Evolutionary conservation across 371 early-diverging fungal genomes (phyloP), one percentile per base, ranked within the genome.

Genomic region (Rhizomucor pusillus): DNA sequence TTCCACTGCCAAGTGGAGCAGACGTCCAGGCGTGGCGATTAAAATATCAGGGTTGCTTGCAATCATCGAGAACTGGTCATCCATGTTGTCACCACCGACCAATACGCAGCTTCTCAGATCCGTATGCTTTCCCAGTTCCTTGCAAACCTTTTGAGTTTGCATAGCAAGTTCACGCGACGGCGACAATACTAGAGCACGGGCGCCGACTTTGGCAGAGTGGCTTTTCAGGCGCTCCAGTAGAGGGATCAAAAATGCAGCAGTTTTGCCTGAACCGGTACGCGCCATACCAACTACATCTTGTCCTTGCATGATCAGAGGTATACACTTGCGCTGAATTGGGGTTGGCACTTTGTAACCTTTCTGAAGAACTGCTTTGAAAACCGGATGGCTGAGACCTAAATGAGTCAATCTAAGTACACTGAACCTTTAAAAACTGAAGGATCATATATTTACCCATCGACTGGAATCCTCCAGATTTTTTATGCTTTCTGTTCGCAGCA

Each of bases 261-360:
- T 99, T 67, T 99, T 99, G 46, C 99, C 99, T 35, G 94, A 93
- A 63, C 99, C 99, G 0, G 99, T 99, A 37, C 97, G 84, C 5
- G 99, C 98, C 93, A 99, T 95, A 55, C 91, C 99, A 1, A 99
- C 92, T 0, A 99, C 89, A 77, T 99, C 99, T 16, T 88, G 72
- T 20, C 95, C 94, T 54, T 92, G 83, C 67, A 97, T 73, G 40
- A 97, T 85, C 48, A 91, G 67, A 16, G 97, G 99, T 50, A 99
- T 95, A 40, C 91, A 82, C 69, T 94, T 95, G 59, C 99, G 87
- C 74, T 99, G 99, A 64, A 99, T 98, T 0, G 99, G 99, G 18
- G 99, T 99, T 20, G 99, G 99, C 12, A 95, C 86, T 61, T 94
- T 93, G 77, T 91, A 98, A 9, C 98, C 98, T 67, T 93, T 93